Base-by-base conservation (phyloP, 2,329 filamentous ascomycete genomes). In the Pseudofabraea citricarpa region DNA sequence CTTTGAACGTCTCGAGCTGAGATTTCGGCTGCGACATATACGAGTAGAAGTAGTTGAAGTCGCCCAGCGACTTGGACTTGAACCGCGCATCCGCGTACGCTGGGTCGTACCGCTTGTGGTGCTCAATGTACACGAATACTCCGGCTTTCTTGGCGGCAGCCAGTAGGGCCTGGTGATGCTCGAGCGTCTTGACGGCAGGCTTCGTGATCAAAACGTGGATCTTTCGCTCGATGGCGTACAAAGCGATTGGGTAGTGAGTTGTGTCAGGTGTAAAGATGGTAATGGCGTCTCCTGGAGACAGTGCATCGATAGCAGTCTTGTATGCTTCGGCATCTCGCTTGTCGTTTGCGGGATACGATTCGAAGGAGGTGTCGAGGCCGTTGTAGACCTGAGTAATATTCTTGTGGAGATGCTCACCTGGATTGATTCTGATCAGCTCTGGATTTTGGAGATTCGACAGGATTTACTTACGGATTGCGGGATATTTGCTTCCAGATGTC, bases 21-120 rank as follows among this genome's bases (percentile, higher is more conserved):
- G 77, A 88, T 70, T 94, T 95, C 48, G 85, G 87, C 73, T 95
- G 90, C 39, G 83, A 88, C 90, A 95, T 95, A 77, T 96, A 96
- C 56, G 80, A 85, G 76, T 95, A 96, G 65, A 95, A 96, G 75
- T 96, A 96, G 74, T 95, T 95, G 80, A 96, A 96, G 68, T 95
- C 89, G 52, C 90, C 90, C 6, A 96, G 73, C 41, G 74, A 81
- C 60, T 79, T 70, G 12, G 88, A 87, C 56, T 85, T 82, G 69
- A 83, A 83, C 39, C 83, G 79, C 12, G 91, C 91, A 64, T 96
- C 90, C 12, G 87, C 81, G 70, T 96, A 96, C 18, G 89, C 89
- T 2, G 90, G 90, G 64, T 96, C 90, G 69, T 84, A 96, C 45
- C 91, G 88, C 74, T 96, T 96, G 77, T 96, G 90, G 70, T 96